Conservation (phyloP, 2,329 filamentous ascomycete genomes). For the Talaromyces sp. region DNA sequence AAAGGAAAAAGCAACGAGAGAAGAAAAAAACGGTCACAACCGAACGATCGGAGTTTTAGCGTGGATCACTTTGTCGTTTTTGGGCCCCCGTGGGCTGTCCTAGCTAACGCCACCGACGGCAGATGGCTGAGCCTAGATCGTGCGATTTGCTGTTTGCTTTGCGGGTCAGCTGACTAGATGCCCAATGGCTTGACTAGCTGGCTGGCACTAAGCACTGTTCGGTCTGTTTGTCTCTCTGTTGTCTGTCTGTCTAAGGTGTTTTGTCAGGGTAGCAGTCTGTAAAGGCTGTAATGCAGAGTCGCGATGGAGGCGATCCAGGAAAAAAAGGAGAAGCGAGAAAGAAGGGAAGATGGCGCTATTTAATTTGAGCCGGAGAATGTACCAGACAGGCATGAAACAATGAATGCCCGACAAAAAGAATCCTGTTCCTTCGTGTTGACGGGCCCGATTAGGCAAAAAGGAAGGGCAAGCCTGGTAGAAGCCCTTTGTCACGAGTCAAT, state of each 20-base stretch:
- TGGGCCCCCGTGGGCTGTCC: neutral
- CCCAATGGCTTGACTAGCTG: neutral
- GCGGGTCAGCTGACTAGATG: neutral
- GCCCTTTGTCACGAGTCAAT: slow-evolving; percentile 1
- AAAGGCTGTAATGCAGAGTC: neutral
- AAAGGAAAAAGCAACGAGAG: slow-evolving; percentile 5
- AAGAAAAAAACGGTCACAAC: slow-evolving; percentile 14
- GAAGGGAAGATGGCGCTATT: neutral
- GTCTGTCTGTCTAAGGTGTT: neutral
- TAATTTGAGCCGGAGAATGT: neutral
- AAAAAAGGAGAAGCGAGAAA: neutral
- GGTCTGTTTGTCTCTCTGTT: no score
- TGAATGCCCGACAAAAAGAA: slow-evolving; percentile 4
- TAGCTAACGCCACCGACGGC: slow-evolving; percentile 7
- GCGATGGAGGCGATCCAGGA: neutral
- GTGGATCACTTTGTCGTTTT: neutral
- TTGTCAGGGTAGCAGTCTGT: neutral
- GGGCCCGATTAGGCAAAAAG: slow-evolving; percentile 3
- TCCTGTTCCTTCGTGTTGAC: neutral
- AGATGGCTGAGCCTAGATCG: slow-evolving; percentile 9
- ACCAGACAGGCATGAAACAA: neutral
- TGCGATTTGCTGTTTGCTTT: neutral
- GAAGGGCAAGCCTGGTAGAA: neutral
- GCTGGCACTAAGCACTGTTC: neutral
- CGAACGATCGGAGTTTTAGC: slow-evolving; percentile 9